These are phyloP conservation scores for Kodamaea neixiangensis DNA, from an alignment of 805 yeast species.

Conservation along the genomic window DNA sequence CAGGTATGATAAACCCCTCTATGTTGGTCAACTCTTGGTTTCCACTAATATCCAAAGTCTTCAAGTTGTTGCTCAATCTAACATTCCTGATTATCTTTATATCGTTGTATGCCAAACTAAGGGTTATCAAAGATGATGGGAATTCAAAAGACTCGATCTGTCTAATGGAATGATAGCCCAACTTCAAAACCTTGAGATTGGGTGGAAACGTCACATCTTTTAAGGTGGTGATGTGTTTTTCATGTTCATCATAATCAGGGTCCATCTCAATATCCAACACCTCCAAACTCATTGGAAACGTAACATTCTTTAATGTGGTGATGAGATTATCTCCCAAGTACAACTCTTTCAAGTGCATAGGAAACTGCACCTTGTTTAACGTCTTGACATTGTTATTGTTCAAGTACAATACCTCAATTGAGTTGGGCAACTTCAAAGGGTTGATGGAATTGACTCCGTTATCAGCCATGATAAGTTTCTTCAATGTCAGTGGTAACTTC, in stretches of 20 bases:
- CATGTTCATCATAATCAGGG: slow-evolving; percentile 42
- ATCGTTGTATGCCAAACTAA: slow-evolving; percentile 43
- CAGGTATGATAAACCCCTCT: slow-evolving; percentile 41
- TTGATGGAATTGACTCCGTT: slow-evolving; percentile 48
- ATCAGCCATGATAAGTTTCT: slow-evolving; percentile 33
- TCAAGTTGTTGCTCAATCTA: slow-evolving; percentile 37
- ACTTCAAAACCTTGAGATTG: slow-evolving; percentile 33
- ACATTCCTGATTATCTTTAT: slow-evolving; percentile 37
- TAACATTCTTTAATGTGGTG: slow-evolving; percentile 47
- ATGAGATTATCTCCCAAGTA: slow-evolving; percentile 44
- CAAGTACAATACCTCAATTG: slow-evolving; percentile 38
- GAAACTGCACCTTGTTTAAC: slow-evolving; percentile 43
- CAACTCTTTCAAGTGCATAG: slow-evolving; percentile 34
- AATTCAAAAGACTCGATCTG: slow-evolving; percentile 41
- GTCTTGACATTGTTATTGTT: slow-evolving; percentile 46
- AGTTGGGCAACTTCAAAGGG: slow-evolving; percentile 44
- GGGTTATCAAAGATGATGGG: slow-evolving; percentile 31
- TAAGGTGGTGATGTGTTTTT: slow-evolving; percentile 41
- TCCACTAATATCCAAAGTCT: slow-evolving; percentile 40
- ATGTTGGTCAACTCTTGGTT: slow-evolving; percentile 40
- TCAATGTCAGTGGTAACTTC: slow-evolving; percentile 36
- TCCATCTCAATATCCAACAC: slow-evolving; percentile 45
- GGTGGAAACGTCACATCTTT: slow-evolving; percentile 44
- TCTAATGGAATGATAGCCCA: slow-evolving; percentile 43
- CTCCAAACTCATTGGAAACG: slow-evolving; percentile 39